Evolutionary conservation across 148 eudicot genomes (phyloP).

Genomic region (Heliosperma pusillum): DNA sequence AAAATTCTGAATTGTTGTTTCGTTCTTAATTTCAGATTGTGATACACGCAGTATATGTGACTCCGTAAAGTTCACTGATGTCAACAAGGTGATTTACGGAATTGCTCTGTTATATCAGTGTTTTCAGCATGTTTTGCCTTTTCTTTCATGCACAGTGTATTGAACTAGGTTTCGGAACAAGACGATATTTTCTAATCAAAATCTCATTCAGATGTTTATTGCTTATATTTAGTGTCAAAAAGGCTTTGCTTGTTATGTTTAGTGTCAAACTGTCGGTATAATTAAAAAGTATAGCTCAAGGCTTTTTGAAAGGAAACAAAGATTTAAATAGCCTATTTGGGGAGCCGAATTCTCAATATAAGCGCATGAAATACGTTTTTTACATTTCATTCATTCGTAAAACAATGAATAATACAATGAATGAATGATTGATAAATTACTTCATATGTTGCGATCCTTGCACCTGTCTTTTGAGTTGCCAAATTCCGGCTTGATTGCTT

Average conservation of each 20-base stretch:
- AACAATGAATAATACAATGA: neutral
- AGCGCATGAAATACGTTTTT: neutral
- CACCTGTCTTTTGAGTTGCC: conserved; percentile 3
- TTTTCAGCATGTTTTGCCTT: neutral
- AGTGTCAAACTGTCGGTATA: neutral
- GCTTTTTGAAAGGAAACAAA: neutral
- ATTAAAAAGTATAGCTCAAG: neutral
- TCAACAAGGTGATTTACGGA: too few species aligned
- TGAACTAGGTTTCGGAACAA: neutral
- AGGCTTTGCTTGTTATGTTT: neutral
- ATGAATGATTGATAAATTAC: conserved; percentile 11
- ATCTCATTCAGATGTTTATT: neutral
- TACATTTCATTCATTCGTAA: conserved; percentile 1
- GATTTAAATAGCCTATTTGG: neutral
- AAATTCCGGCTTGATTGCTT: neutral
- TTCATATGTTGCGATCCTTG: conserved; percentile 2
- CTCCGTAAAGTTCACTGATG: too few species aligned
- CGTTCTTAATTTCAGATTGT: neutral
- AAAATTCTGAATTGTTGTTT: neutral
- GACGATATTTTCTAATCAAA: neutral
- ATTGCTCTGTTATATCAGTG: too few species aligned
- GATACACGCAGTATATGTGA: too few species aligned
- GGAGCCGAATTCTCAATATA: neutral
- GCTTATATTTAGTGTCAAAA: neutral
- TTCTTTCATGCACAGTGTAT: neutral